These are phyloP conservation scores for Cetradonia linearis DNA, from an alignment of 495 filamentous ascomycete genomes.

Conservation along the genomic window DNA sequence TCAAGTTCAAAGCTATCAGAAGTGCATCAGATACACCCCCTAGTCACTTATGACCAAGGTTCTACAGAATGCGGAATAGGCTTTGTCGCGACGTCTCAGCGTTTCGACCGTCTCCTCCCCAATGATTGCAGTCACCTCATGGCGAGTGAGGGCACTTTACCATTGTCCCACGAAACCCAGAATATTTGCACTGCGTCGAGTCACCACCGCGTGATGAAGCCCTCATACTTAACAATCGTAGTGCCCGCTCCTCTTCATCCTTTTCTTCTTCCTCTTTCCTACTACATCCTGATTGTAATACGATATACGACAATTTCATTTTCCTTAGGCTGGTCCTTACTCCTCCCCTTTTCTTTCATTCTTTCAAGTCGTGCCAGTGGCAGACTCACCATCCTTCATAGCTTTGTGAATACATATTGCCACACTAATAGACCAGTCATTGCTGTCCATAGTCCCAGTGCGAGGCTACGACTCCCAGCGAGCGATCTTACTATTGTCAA, in stretches of 20 bases:
- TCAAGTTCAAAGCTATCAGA: background rate
- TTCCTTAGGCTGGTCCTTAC: constrained; percentile 17
- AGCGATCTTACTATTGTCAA: background rate
- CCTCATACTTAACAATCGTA: background rate
- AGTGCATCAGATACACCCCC: background rate
- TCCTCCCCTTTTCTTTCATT: background rate
- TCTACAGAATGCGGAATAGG: background rate
- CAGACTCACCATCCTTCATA: constrained; percentile 17
- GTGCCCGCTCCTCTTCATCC: too few species aligned
- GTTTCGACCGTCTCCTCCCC: constrained; percentile 5
- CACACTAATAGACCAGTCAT: background rate
- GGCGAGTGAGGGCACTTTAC: background rate
- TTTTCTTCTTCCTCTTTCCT: background rate
- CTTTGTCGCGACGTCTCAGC: background rate
- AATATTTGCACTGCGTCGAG: background rate
- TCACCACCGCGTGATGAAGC: background rate
- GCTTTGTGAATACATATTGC: background rate
- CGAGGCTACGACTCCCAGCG: background rate
- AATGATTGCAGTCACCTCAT: constrained; percentile 2
- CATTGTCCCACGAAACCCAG: background rate
- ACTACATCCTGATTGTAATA: background rate
- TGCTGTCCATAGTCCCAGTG: background rate
- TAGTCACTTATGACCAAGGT: background rate
- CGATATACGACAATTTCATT: constrained; percentile 1
- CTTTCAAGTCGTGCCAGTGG: constrained; percentile 16